Evolutionary conservation across 805 yeast species (phyloP).

Genomic region (Candida xyloterini): DNA sequence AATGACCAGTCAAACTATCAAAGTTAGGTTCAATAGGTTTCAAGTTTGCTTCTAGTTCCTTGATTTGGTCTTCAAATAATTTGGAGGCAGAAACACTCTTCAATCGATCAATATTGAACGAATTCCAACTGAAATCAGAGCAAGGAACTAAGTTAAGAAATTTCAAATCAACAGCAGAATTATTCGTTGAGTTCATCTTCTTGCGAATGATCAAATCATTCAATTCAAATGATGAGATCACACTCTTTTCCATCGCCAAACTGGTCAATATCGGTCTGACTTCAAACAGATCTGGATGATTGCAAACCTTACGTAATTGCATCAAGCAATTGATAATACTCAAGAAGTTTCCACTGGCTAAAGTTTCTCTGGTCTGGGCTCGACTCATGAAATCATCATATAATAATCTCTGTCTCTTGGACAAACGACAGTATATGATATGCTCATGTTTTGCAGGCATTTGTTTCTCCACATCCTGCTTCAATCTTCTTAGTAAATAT

Average conservation of each 20-base stretch:
- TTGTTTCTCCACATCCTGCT: slow-evolving; percentile 96
- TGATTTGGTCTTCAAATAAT: slow-evolving; percentile 43
- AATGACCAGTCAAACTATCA: slow-evolving; percentile 53
- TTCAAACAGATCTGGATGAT: slow-evolving; percentile 94
- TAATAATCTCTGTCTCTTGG: slow-evolving; percentile 85
- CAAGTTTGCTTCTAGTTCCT: slow-evolving; percentile 37
- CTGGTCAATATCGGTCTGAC: slow-evolving; percentile 94
- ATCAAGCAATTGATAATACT: slow-evolving; percentile 95
- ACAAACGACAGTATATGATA: slow-evolving; percentile 83
- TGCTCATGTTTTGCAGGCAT: slow-evolving; percentile 99
- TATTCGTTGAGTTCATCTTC: slow-evolving; percentile 17
- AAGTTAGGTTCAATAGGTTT: slow-evolving; percentile 34
- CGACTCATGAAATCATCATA: slow-evolving; percentile 98
- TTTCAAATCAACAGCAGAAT: slow-evolving; percentile 41
- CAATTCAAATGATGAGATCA: slow-evolving; percentile 45
- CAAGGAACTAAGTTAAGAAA: slow-evolving; percentile 62
- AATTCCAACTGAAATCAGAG: slow-evolving; percentile 40
- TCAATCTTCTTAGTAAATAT: slow-evolving; percentile 82
- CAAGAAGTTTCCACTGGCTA: slow-evolving; percentile 90
- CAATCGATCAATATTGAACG: slow-evolving; percentile 45
- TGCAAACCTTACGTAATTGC: slow-evolving; percentile 96
- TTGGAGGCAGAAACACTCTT: slow-evolving; percentile 45
- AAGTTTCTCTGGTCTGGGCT: slow-evolving; percentile 90
- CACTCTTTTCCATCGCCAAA: slow-evolving; percentile 68
- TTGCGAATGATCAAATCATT: slow-evolving; percentile 41